These are phyloP conservation scores for Arthroderma sp. DNA, from an alignment of 2,329 filamentous ascomycete species.

Conservation along the genomic window DNA sequence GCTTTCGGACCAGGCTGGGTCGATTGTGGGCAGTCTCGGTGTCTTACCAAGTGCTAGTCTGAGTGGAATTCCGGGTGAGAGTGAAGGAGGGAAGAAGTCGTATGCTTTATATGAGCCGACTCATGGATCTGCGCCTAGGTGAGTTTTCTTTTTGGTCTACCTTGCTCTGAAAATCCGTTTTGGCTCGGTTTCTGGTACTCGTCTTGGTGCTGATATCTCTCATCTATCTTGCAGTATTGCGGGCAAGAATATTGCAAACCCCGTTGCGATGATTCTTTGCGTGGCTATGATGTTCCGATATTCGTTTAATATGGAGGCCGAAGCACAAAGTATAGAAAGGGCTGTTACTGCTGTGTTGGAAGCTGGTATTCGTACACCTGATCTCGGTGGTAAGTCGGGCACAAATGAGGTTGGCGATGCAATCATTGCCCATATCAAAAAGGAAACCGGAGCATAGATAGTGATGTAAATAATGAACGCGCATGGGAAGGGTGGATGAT, in stretches of 20 bases:
- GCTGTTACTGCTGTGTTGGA: constrained; percentile 68
- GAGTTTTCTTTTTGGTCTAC: constrained; percentile 7
- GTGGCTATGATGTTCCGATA: constrained; percentile 90
- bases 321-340: constrained; percentile 64
- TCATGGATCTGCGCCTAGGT: constrained; percentile 45
- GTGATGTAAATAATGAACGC: too few relatives aligned
- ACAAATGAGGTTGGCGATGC: constrained; percentile 67
- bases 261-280: constrained; percentile 76
- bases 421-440: constrained; percentile 54
- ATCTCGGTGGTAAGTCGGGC: constrained; percentile 60
- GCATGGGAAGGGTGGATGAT: too few relatives aligned
- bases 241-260: constrained; percentile 75
- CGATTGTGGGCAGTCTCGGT: constrained; percentile 76
- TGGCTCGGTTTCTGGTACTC: background rate
- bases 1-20: constrained; percentile 79
- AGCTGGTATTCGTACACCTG: constrained; percentile 59
- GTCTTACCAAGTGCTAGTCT: constrained; percentile 75
- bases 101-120: constrained; percentile 93
- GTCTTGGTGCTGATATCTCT: background rate
- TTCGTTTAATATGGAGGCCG: constrained; percentile 61
- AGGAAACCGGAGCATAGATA: constrained; percentile 13
- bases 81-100: constrained; percentile 41
- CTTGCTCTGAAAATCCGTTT: background rate
- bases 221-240: constrained; percentile 52
- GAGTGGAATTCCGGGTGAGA: constrained; percentile 64